Evolutionary conservation across 495 filamentous ascomycete genomes (phyloP), one percentile per base, ranked within the genome.

Genomic region (Letharia lupina): DNA sequence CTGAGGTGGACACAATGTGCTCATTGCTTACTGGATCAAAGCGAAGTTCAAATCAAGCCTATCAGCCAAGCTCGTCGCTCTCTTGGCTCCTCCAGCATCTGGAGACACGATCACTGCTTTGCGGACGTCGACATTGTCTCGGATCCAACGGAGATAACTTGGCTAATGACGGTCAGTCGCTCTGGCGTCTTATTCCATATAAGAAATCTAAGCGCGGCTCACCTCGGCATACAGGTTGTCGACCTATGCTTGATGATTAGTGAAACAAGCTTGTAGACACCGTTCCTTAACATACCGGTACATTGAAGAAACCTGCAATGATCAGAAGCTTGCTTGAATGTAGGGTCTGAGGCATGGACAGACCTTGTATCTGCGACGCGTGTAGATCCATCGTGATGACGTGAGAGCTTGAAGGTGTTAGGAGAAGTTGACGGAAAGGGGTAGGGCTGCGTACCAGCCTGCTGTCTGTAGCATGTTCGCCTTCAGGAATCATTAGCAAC

Each of bases 391-490:
- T 93, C 33, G 90, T 94, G 66, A 94, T 92, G 67, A 93, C 88
- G 74, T 92, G 89, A 37, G 31, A 37, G 54, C 54, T 57, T 57
- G 16, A 37, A 15, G 33, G 3, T 57, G 33, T 73, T 91, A 91
- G 72, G 80, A 85, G 11, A 2, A 10, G 1, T 39, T 15, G 39
- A 45, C 47, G 5, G n/a, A 37, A 23, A 35, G n/a, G 11, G 12
- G 61, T 74, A 76, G 78, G 77, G 23, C 45, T 33, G 41, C 56
- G 37, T 5, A 60, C 40, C 82, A 81, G 62, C 94, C 94, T 31
- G 94, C 94, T 20, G 92, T 94, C 77, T 96, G 92, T 64, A 98
- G 80, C 92, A 97, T 97, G 76, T 97, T 98, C 39, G 94, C 94
- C 79, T 98, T 94, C 45, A 97, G 79, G 2, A 37, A 57, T 37